Percentiles rank a stretch among this genome's conserved stretches.
Evolutionary conservation across 768 basidiomycete species (phyloP).

Genomic region (Candolleomyces efflorescens): DNA sequence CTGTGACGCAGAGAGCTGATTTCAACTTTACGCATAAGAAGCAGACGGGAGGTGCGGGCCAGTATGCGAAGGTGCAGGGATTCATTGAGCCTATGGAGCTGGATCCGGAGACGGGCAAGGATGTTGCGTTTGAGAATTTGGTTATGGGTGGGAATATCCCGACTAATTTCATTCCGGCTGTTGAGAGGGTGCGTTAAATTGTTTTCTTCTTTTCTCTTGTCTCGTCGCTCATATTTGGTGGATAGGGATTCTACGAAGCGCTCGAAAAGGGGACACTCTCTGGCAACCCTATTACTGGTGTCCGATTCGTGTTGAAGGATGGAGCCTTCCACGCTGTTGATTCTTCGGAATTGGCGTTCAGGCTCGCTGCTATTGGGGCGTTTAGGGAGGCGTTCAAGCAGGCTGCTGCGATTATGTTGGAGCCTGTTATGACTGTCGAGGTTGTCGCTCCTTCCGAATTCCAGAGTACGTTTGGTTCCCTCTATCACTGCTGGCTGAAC

Average conservation of each 20-base stretch:
- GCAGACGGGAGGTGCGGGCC: slow-evolving; percentile 95
- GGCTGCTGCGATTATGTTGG: slow-evolving; percentile 78
- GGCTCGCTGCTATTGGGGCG: slow-evolving; percentile 84
- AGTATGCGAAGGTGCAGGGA: slow-evolving; percentile 91
- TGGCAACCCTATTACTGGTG: slow-evolving; percentile 84
- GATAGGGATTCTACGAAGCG: slow-evolving; percentile 93
- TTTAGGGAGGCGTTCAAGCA: slow-evolving; percentile 86
- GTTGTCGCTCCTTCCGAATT: slow-evolving; percentile 95
- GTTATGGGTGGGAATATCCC: slow-evolving; percentile 95
- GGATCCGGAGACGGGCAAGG: slow-evolving; percentile 73
- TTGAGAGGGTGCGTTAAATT: slow-evolving; percentile 70
- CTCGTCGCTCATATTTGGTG: too few species aligned
- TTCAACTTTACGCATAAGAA: slow-evolving; percentile 97
- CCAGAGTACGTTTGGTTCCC: slow-evolving; percentile 58
- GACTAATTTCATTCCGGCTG: slow-evolving; percentile 86
- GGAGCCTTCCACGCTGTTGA: slow-evolving; percentile 92
- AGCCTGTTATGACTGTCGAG: slow-evolving; percentile 99
- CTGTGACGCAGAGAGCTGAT: slow-evolving; percentile 74
- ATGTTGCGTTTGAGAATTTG: slow-evolving; percentile 76
- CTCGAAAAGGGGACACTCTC: slow-evolving; percentile 86
- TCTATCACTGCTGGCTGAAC: too few species aligned
- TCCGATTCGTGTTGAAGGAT: slow-evolving; percentile 84
- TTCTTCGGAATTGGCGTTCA: slow-evolving; percentile 95
- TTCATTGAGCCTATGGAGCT: slow-evolving; percentile 85
- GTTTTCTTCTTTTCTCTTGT: neutral